Base-by-base conservation (phyloP, 805 yeast species). In the Starmerella sirachaensis region DNA sequence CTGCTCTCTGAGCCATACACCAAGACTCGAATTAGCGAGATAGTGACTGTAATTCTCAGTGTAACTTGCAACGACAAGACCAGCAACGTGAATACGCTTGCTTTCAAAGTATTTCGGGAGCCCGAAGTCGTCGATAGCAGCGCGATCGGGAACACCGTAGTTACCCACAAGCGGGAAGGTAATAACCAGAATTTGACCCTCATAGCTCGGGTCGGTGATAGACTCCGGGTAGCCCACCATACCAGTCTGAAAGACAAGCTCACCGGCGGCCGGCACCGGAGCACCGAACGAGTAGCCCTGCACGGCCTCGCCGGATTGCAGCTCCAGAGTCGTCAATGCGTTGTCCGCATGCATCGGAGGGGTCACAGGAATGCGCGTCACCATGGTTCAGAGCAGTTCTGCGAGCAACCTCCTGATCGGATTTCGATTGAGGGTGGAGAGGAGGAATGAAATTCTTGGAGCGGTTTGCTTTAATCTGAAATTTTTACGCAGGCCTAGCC, bases 251-350 rank as follows among this genome's bases (percentile, higher is more conserved):
- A 91, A 91, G 44, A 91, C 98, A 54, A 93, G 74, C 66, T 91
- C 98, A 71, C 98, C 98, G 40, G 97, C 93, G 40, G 76, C 74
- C 18, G 94, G 61, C 43, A 69, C 74, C 46, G 78, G 78, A 39
- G 97, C 94, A 69, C 98, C 98, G 55, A 91, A 91, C 16, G 97
- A 88, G 66, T 80, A 84, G 64, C 98, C 98, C 64, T 84, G 91
- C 52, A 88, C 70, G 41, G 77, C 73, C 47, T 75, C 62, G 51
- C 95, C 95, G 60, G 82, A 85, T 53, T 80, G 79, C 52, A 91
- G 73, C 64, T 86, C 94, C 59, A 86, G 74, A 43, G 93, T 78
- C 71, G 83, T 74, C 62, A 85, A 65, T 52, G 78, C 76, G 66
- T 82, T 84, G 42, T 77, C 74, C 39, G 84, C 66, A 54, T 79